Conservation (phyloP, 2,329 filamentous ascomycete species). For the Venturia nashicola region DNA sequence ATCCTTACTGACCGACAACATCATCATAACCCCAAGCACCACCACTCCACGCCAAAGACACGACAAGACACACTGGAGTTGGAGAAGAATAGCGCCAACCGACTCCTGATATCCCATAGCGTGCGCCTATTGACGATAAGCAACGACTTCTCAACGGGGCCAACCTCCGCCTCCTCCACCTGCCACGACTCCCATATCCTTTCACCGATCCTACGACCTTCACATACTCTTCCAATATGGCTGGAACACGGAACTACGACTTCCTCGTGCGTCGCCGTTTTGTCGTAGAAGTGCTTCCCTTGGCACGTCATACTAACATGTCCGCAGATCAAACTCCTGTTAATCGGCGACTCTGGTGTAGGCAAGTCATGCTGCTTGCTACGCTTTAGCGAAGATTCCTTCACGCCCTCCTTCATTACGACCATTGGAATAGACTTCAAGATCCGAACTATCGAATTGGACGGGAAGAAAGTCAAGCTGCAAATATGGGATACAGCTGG, state of each 20-base stretch:
- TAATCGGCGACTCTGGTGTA: slow-evolving; percentile 93
- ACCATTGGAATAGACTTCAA: slow-evolving; percentile 99
- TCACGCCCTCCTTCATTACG: slow-evolving; percentile 95
- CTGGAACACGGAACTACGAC: slow-evolving; percentile 96
- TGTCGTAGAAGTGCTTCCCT: background rate
- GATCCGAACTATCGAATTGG: slow-evolving; percentile 96
- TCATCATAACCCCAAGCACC: background rate
- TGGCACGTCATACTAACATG: slow-evolving; percentile 8
- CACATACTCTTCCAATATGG: slow-evolving; percentile 46
- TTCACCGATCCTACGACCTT: slow-evolving; percentile 3
- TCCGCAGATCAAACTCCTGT: slow-evolving; percentile 79
- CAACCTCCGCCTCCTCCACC: slow-evolving; percentile 8
- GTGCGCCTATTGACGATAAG: background rate
- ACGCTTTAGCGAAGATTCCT: slow-evolving; percentile 94
- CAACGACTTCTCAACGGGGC: background rate
- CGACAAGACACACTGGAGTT: background rate
- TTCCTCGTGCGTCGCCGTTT: slow-evolving; percentile 62
- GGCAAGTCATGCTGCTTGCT: slow-evolving; percentile 96
- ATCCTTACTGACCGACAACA: background rate
- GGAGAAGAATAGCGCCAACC: background rate
- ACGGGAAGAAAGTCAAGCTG: slow-evolving; percentile 96
- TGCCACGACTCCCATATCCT: slow-evolving; percentile 8
- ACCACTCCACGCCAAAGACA: background rate
- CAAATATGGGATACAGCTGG: slow-evolving; percentile 99
- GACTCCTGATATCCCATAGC: background rate